These are phyloP conservation scores for Lyophyllum atratum DNA, from an alignment of 768 basidiomycete species.

Conservation along the genomic window DNA sequence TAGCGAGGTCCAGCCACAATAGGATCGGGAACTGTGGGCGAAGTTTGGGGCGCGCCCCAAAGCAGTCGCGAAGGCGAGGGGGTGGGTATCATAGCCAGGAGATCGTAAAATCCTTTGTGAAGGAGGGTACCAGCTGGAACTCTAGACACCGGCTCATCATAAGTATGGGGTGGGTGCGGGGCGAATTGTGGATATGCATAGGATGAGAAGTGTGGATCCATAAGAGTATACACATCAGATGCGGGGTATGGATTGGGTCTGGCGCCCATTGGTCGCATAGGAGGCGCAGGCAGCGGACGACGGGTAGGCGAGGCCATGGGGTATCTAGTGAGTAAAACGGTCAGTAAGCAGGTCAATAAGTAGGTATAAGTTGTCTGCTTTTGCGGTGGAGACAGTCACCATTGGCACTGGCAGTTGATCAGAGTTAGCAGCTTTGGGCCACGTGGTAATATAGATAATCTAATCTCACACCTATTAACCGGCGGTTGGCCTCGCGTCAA, in stretches of 20 bases:
- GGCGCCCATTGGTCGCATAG: slow-evolving; percentile 26
- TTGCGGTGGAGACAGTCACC: background rate
- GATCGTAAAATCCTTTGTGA: slow-evolving; percentile 91
- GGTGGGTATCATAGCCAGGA: slow-evolving; percentile 76
- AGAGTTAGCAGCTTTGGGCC: slow-evolving; percentile 9
- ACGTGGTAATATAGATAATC: slow-evolving; percentile 18
- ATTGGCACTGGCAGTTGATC: slow-evolving; percentile 9
- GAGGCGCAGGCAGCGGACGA: slow-evolving; percentile 31
- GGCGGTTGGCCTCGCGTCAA: background rate
- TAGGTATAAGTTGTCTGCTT: background rate
- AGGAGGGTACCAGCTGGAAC: slow-evolving; percentile 71
- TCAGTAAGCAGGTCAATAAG: background rate
- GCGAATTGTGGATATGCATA: slow-evolving; percentile 43
- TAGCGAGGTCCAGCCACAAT: slow-evolving; percentile 69
- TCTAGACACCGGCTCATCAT: slow-evolving; percentile 47
- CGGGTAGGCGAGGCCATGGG: slow-evolving; percentile 9
- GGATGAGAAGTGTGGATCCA: slow-evolving; percentile 39
- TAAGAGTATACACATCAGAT: slow-evolving; percentile 28
- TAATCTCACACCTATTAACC: slow-evolving; percentile 3
- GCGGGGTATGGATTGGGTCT: slow-evolving; percentile 29
- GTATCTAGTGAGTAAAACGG: background rate
- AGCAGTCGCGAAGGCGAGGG: slow-evolving; percentile 68
- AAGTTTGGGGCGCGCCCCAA: slow-evolving; percentile 46
- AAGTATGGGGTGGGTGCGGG: slow-evolving; percentile 38
- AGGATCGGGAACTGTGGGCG: slow-evolving; percentile 35